Evolutionary conservation across 331 rosid genomes (phyloP).

Genomic region (Quercus phellos): DNA sequence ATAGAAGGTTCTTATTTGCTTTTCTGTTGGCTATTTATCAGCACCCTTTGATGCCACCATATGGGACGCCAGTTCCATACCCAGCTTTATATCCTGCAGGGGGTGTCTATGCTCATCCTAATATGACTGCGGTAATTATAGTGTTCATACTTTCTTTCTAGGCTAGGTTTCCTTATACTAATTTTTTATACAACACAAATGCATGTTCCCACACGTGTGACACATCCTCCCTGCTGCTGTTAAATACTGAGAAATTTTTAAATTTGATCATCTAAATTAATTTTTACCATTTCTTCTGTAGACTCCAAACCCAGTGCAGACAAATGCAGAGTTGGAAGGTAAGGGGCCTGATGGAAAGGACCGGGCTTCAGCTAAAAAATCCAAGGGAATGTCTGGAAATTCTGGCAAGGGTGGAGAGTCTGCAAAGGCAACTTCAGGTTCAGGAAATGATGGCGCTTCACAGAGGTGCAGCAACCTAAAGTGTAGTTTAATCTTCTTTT

Average conservation of each 20-base stretch:
- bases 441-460: conserved; percentile 80
- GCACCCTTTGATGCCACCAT: conserved; percentile 88
- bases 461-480: conserved; percentile 58
- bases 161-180: neutral
- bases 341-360: conserved; percentile 74
- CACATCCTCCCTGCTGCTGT: neutral
- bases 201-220: neutral
- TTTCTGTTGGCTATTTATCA: conserved; percentile 39
- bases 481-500: conserved; percentile 5
- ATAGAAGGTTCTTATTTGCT: conserved; percentile 9
- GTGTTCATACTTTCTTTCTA: neutral
- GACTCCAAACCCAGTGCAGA: conserved; percentile 48
- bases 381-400: conserved; percentile 59
- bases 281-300: conserved; percentile 22
- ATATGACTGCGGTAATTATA: conserved; percentile 63
- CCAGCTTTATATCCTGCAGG: conserved; percentile 91
- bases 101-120: conserved; percentile 85
- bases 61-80: conserved; percentile 96
- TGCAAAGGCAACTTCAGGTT: conserved; percentile 75
- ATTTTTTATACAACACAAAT: neutral
- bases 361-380: conserved; percentile 50
- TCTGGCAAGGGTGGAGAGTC: conserved; percentile 58
- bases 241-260: conserved; percentile 7
- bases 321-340: conserved; percentile 50
- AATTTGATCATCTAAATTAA: conserved; percentile 11